Conservation (phyloP, 768 basidiomycete genomes). For the Russula emetica region DNA sequence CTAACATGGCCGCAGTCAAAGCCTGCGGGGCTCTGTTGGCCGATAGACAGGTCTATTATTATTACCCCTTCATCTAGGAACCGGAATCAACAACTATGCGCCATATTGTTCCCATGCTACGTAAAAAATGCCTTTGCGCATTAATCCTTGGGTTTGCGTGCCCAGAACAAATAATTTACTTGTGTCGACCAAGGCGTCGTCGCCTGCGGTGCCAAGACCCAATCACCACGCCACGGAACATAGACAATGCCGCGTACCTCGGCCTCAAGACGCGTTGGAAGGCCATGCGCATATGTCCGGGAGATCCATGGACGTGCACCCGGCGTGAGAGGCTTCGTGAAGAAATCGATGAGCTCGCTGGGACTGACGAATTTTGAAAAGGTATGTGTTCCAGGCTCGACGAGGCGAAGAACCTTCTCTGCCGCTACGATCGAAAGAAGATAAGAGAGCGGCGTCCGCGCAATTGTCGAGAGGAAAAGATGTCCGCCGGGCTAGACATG, state of each 20-base stretch:
- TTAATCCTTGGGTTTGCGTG: conserved; percentile 52
- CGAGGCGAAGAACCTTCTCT: conserved; percentile 75
- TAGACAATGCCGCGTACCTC: conserved; percentile 79
- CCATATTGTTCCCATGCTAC: not conserved
- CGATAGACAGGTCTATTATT: too few species aligned
- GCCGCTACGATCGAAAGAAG: conserved; percentile 71
- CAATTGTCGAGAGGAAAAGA: conserved; percentile 91
- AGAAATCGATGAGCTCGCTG: conserved; percentile 77
- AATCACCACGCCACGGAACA: conserved; percentile 62
- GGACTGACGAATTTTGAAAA: conserved; percentile 88
- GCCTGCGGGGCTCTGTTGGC: too few species aligned
- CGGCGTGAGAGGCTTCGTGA: conserved; percentile 50
- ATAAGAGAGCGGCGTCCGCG: conserved; percentile 75
- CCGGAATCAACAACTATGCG: not conserved
- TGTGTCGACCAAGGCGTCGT: conserved; percentile 42
- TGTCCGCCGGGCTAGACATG: conserved; percentile 81
- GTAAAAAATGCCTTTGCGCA: not conserved
- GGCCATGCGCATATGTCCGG: conserved; percentile 42
- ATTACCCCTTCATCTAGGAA: not conserved
- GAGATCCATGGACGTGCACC: conserved; percentile 53
- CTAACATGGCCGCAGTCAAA: too few species aligned
- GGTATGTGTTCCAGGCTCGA: conserved; percentile 86
- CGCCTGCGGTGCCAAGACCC: conserved; percentile 63
- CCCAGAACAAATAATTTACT: conserved; percentile 87
- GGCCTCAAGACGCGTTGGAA: conserved; percentile 60